Evolutionary conservation across 441 rosid genomes (phyloP), one percentile per base, ranked within the genome.

Genomic region (Populus tomentosa): DNA sequence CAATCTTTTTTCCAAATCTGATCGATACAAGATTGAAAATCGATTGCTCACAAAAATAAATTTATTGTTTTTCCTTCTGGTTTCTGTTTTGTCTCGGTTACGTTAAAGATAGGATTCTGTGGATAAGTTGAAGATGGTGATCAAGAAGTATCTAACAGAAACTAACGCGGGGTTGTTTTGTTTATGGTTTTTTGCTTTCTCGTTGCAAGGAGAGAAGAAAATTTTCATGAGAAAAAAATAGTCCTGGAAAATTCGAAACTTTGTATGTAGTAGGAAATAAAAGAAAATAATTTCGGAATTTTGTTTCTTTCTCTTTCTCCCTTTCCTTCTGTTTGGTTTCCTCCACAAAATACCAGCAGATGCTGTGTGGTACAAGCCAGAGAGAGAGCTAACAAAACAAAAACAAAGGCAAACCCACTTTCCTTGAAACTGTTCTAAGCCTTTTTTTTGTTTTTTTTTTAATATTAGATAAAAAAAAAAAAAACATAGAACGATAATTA

Each of bases 261-360:
- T 42, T 13, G 28, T 10, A 50, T 63, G 23, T 10, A 46, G 46
- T 38, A 3, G 35, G 32, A 14, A 24, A 36, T 1, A 66, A 10
- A 21, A 36, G 46, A 66, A 42, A 59, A 24, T 61, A 3, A 61
- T 21, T 10, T 61, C 26, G 28, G 23, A 23, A 30, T 33, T 46
- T 35, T 26, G 16, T 5, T 18, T 59, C 18, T 38, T 62, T 28
- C 68, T 11, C 46, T 38, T 38, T 40, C 46, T 40, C 46, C 11
- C 46, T 40, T 40, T 40, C 46, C 14, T 21, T 68, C 73, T 69
- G 67, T 67, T 53, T 16, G 53, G 59, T 36, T 61, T 35, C 28
- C 23, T 69, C 21, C 28, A 56, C 46, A 69, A 61, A 76, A 75
- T 50, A 69, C 32, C 77, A 28, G 32, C 42, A 46, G 66, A 46